Percentiles rank a stretch among this genome's conserved stretches.
Evolutionary conservation across 306 rosid genomes (phyloP).

Genomic region (Quillaja saponaria): DNA sequence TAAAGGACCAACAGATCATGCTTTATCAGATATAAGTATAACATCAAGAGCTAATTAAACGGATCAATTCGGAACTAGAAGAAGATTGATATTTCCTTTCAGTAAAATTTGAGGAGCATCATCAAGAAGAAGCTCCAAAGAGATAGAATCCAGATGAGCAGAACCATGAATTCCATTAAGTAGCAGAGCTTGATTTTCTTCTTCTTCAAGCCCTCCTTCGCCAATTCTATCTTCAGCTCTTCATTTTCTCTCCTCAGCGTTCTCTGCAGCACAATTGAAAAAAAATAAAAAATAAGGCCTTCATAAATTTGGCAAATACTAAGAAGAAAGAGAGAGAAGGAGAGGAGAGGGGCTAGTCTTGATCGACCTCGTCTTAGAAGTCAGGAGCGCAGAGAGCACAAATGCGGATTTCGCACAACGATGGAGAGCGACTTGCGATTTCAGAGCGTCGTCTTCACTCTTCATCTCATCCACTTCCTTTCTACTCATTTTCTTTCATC

Average conservation of each 20-base stretch:
- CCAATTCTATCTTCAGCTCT: conserved; percentile 49
- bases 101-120: conserved; percentile 25
- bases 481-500: conserved; percentile 4
- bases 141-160: conserved; percentile 38
- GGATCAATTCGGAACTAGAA: too few species aligned
- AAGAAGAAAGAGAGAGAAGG: too few species aligned
- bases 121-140: conserved; percentile 39
- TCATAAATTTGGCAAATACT: conserved; percentile 8
- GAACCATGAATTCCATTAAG: conserved; percentile 42
- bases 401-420: conserved; percentile 64
- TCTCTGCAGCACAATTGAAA: conserved; percentile 19
- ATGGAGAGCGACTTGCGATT: conserved; percentile 27
- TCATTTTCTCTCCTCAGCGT: conserved; percentile 42
- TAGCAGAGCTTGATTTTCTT: conserved; percentile 53
- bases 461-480: conserved; percentile 32
- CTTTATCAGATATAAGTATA: neutral
- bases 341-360: neutral
- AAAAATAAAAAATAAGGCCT: too few species aligned
- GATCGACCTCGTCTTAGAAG: conserved; percentile 21
- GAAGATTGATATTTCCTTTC: conserved; percentile 6
- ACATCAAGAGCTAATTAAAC: too few species aligned
- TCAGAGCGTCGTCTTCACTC: conserved; percentile 31
- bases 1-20: neutral
- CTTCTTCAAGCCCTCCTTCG: conserved; percentile 47
- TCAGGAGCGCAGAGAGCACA: conserved; percentile 44